phyloP scores from a whole-genome alignment of 129 eudicot genomes.

The Chrysanthemum lavandulifolium region DNA sequence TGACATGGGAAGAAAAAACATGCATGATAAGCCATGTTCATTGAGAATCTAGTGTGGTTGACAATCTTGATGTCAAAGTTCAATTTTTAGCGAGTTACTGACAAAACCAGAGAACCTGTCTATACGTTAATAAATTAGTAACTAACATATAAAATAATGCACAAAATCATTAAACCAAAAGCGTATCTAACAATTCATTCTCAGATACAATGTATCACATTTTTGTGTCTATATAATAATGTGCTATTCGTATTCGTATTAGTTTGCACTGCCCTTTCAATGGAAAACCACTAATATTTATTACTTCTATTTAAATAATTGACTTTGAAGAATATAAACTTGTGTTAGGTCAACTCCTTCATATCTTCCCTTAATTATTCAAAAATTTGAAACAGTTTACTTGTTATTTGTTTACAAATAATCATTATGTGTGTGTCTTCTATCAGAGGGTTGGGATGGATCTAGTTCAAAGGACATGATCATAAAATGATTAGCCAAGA shows the following conservation, averaged over 20 bases:
- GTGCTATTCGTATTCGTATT: constrained; percentile 19
- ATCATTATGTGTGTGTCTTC: neutral
- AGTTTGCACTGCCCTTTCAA: constrained; percentile 33
- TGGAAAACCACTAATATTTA: constrained; percentile 19
- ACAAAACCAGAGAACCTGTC: neutral
- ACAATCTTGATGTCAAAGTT: constrained; percentile 25
- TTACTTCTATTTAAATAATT: constrained; percentile 17
- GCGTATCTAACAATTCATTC: constrained; percentile 16
- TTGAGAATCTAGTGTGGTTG: constrained; percentile 24
- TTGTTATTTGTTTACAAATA: constrained; percentile 8
- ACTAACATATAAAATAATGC: constrained; percentile 5
- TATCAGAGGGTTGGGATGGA: constrained; percentile 21
- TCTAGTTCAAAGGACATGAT: constrained; percentile 22
- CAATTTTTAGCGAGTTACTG: neutral
- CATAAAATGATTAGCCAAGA: constrained; percentile 33
- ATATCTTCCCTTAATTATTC: constrained; percentile 13
- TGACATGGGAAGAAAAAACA: too few relatives aligned
- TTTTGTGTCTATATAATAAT: neutral
- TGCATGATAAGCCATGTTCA: neutral
- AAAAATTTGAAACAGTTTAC: constrained; percentile 24
- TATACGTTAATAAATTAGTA: constrained; percentile 5
- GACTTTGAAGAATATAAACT: constrained; percentile 31
- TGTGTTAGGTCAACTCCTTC: constrained; percentile 40
- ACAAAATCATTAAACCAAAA: constrained; percentile 2
- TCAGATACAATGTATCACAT: constrained; percentile 31